Evolutionary conservation across 2,329 filamentous ascomycete species (phyloP).

Genomic region (Aureobasidium melanogenum): DNA sequence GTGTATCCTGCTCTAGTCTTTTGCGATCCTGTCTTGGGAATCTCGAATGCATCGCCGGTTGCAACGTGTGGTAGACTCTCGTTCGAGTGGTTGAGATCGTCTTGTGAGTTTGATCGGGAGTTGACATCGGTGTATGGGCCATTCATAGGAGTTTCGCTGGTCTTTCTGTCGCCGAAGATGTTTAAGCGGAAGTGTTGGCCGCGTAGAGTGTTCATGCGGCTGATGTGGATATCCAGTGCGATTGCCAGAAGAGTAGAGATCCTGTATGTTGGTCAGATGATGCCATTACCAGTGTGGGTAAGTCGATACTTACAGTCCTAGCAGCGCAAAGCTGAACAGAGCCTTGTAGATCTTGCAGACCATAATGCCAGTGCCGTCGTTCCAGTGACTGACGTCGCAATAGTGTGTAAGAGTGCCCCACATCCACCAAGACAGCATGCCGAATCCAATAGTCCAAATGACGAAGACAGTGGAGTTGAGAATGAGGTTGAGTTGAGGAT

Average conservation of each 20-base stretch:
- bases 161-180: constrained; percentile 15
- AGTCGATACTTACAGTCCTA: constrained; percentile 33
- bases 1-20: constrained; percentile 25
- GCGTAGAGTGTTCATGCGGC: constrained; percentile 33
- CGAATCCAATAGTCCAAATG: constrained; percentile 45
- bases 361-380: constrained; percentile 44
- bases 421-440: constrained; percentile 46
- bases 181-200: constrained; percentile 43
- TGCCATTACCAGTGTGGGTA: no score
- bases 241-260: constrained; percentile 39
- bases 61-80: not conserved
- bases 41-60: constrained; percentile 26
- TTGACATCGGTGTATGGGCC: constrained; percentile 21
- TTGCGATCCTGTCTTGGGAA: constrained; percentile 17
- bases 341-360: constrained; percentile 52
- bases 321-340: constrained; percentile 47
- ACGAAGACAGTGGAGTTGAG: constrained; percentile 41
- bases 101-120: constrained; percentile 13
- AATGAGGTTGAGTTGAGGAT: constrained; percentile 41
- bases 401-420: constrained; percentile 43
- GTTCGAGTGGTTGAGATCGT: constrained; percentile 4
- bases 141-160: constrained; percentile 10
- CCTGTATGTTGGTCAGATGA: constrained; percentile 18
- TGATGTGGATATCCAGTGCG: constrained; percentile 43
- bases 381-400: constrained; percentile 45